These are phyloP conservation scores for Coemansia sp. DNA, from an alignment of 192 early-diverging fungal genomes.

Conservation along the genomic window DNA sequence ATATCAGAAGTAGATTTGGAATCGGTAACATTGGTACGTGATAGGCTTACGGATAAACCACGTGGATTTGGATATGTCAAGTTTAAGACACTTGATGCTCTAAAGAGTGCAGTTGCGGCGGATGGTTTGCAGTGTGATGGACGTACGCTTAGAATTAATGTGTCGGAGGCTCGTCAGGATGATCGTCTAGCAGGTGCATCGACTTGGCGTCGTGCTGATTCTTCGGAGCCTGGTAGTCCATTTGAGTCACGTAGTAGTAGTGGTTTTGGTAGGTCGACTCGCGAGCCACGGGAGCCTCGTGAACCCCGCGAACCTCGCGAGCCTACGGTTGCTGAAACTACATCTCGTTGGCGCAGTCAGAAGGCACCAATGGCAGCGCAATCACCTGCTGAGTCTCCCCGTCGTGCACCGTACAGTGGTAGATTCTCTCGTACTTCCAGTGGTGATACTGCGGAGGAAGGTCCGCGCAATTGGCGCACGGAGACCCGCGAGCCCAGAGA, in stretches of 20 bases:
- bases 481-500: conserved; percentile 13
- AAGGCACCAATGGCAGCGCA: conserved; percentile 8
- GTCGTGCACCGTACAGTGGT: conserved; percentile 7
- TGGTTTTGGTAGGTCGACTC: conserved; percentile 16
- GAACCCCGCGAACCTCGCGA: conserved; percentile 25
- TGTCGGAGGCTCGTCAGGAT: conserved; percentile 74
- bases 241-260: conserved; percentile 39
- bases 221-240: conserved; percentile 14
- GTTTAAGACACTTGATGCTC: conserved; percentile 81
- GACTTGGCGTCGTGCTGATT: conserved; percentile 37
- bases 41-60: conserved; percentile 72
- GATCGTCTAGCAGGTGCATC: conserved; percentile 17
- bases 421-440: conserved; percentile 38
- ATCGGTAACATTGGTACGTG: conserved; percentile 77
- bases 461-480: conserved; percentile 14
- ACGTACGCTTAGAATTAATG: conserved; percentile 77
- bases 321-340: conserved; percentile 27
- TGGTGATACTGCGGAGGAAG: conserved; percentile 23
- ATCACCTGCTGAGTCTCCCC: background rate
- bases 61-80: conserved; percentile 97
- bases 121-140: conserved; percentile 58
- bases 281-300: background rate
- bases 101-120: conserved; percentile 72
- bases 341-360: conserved; percentile 36
- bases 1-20: conserved; percentile 61